A percentile compares a stretch with the other conserved stretches of the same genome.
These are phyloP conservation scores for Blastobotrys chiropterorum DNA, from an alignment of 805 yeast genomes.

Conservation along the genomic window DNA sequence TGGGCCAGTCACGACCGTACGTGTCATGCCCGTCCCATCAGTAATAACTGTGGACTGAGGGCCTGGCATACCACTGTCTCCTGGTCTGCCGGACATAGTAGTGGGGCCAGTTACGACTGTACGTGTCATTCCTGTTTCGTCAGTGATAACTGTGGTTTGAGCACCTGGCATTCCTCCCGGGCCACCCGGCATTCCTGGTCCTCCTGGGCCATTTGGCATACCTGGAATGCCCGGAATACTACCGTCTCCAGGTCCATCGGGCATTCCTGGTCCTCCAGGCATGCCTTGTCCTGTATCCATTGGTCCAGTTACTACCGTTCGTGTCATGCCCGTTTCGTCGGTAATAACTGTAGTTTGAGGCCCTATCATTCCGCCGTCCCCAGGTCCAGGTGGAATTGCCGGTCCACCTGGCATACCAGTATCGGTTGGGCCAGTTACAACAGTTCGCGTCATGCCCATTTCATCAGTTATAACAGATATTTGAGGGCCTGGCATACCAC, in stretches of 20 bases:
- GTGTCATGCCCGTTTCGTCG: not conserved
- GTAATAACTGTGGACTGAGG: not conserved
- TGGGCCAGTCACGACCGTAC: slow-evolving; percentile 1
- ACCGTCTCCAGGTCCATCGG: slow-evolving; percentile 1
- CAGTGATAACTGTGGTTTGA: not conserved
- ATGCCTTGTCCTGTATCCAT: slow-evolving; percentile 4
- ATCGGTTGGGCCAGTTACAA: slow-evolving; percentile 1
- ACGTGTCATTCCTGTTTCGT: not conserved
- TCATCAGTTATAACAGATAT: not conserved
- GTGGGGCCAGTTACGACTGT: not conserved
- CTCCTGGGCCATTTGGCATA: slow-evolving; percentile 1
- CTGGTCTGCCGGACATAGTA: not conserved
- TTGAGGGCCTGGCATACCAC: not conserved
- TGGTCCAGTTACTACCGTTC: too few relatives aligned
- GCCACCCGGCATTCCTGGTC: not conserved
- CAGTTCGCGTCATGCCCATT: not conserved
- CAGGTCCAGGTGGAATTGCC: slow-evolving; percentile 4
- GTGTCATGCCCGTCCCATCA: not conserved
- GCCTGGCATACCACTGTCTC: slow-evolving; percentile 1
- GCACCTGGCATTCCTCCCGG: not conserved
- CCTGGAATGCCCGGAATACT: not conserved
- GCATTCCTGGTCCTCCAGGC: slow-evolving; percentile 1
- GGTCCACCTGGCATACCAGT: slow-evolving; percentile 2
- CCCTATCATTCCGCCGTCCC: not conserved
- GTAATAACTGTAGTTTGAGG: not conserved